These are phyloP conservation scores for Ilyonectria sp. DNA, from an alignment of 2,329 filamentous ascomycete genomes.

Conservation along the genomic window DNA sequence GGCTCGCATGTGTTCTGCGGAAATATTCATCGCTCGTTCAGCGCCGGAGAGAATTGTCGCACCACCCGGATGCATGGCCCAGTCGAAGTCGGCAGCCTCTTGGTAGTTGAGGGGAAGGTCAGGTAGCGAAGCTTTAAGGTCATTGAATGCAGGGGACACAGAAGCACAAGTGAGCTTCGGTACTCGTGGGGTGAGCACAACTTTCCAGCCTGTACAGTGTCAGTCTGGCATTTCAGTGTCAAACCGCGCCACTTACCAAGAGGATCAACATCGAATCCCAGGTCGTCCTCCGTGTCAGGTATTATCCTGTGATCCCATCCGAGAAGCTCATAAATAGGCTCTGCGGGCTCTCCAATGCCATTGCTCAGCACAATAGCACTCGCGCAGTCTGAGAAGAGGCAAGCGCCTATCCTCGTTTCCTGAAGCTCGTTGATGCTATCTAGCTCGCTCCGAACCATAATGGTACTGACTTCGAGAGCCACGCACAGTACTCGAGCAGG, in stretches of 20 bases:
- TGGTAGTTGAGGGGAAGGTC: slow-evolving; percentile 61
- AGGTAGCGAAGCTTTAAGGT: slow-evolving; percentile 66
- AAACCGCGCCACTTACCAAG: slow-evolving; percentile 59
- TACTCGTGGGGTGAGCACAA: slow-evolving; percentile 73
- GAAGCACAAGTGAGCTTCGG: slow-evolving; percentile 68
- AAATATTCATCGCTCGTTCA: slow-evolving; percentile 70
- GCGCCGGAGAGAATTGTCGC: slow-evolving; percentile 76
- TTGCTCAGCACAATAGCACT: slow-evolving; percentile 77
- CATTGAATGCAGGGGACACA: slow-evolving; percentile 68
- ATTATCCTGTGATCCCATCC: slow-evolving; percentile 77
- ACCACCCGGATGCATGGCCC: slow-evolving; percentile 81
- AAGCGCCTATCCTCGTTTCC: slow-evolving; percentile 75
- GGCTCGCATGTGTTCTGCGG: slow-evolving; percentile 76
- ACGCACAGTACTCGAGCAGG: slow-evolving; percentile 76
- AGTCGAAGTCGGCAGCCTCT: slow-evolving; percentile 75
- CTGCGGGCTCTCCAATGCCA: slow-evolving; percentile 64
- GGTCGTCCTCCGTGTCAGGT: slow-evolving; percentile 72
- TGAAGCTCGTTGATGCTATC: slow-evolving; percentile 72
- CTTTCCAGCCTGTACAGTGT: slow-evolving; percentile 71
- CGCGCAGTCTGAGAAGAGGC: slow-evolving; percentile 80
- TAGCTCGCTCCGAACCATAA: slow-evolving; percentile 75
- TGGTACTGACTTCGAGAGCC: slow-evolving; percentile 74
- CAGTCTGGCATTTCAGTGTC: slow-evolving; percentile 22
- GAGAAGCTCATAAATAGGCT: slow-evolving; percentile 71
- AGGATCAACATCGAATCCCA: slow-evolving; percentile 77